Conservation (phyloP, 495 filamentous ascomycete species). For the Aspergillus panamensis region DNA sequence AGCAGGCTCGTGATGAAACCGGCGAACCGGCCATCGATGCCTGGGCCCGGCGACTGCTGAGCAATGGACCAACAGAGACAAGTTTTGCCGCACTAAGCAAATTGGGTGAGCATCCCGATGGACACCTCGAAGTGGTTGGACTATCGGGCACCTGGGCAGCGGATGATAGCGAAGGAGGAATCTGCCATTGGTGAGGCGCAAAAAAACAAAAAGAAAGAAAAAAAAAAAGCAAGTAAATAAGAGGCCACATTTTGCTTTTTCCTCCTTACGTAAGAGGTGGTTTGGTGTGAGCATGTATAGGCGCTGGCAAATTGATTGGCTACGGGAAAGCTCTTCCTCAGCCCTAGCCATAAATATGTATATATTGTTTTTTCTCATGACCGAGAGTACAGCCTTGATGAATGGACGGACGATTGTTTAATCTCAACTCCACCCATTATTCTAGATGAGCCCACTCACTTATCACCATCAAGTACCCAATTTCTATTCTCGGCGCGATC, state of each 20-base stretch:
- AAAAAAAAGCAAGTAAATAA: not conserved
- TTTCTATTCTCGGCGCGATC: too few species aligned
- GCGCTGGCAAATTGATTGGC: not conserved
- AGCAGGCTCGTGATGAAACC: constrained; percentile 93
- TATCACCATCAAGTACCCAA: too few species aligned
- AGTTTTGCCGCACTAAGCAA: constrained; percentile 56
- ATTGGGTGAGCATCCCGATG: constrained; percentile 59
- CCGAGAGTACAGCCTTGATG: not conserved
- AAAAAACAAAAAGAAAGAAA: not conserved
- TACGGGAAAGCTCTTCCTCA: not conserved
- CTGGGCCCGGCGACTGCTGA: constrained; percentile 75
- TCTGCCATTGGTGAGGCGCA: constrained; percentile 56
- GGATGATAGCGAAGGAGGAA: constrained; percentile 74
- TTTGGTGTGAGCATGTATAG: not conserved
- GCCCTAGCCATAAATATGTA: not conserved
- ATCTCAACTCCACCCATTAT: too few species aligned
- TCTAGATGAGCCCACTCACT: too few species aligned
- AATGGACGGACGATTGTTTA: too few species aligned
- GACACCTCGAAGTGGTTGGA: constrained; percentile 67
- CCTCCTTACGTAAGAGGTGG: not conserved
- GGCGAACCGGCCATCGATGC: constrained; percentile 84
- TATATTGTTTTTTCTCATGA: not conserved
- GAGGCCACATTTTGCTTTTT: not conserved
- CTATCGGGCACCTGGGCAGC: constrained; percentile 83
- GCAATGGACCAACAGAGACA: constrained; percentile 44